Evolutionary conservation across 441 rosid species (phyloP), one percentile per base, ranked within the genome.

Genomic region (Populus hybrid): DNA sequence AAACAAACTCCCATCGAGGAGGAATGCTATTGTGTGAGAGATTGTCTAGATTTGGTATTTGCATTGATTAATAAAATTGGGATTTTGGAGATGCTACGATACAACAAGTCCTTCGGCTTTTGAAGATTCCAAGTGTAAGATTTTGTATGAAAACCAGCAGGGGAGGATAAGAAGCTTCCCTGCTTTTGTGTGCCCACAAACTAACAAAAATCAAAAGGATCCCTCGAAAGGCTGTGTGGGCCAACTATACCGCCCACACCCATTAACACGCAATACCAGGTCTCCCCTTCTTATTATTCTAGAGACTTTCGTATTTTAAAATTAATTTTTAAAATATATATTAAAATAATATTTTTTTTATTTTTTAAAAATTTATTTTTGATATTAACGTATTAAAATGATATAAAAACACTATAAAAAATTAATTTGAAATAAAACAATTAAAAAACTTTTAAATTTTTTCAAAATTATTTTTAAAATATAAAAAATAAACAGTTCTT

Each of bases 101-200:
- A 18, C 45, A 56, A 12, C 65, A 21, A n/a, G 56, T 9, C 59
- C 68, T 76, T 78, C 50, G 79, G 85, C 87, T 84, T 84, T 83
- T 75, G n/a, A n/a, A n/a, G n/a, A n/a, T n/a, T n/a, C n/a, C n/a
- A n/a, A n/a, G n/a, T n/a, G n/a, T 75, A 36, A 64, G 66, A 72
- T 28, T 40, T 69, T 40, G 84, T 82, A 81, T 81, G 88, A 84
- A 82, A 80, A 81, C 86, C 76, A 76, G 59, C 26, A 64, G 79
- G 42, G 80, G 71, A 74, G 81, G 86, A 84, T 76, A 75, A 83
- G 88, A 86, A 84, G 89, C 85, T 88, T 85, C 88, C 76, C 89
- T 83, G 87, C 89, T 85, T 86, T 85, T 83, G 89, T 86, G 88
- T 84, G 88, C 85, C 82, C 82, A 72, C 76, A 84, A 77, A 87